Evolutionary conservation across 768 basidiomycete genomes (phyloP).

Genomic region (Amanita thiersii): DNA sequence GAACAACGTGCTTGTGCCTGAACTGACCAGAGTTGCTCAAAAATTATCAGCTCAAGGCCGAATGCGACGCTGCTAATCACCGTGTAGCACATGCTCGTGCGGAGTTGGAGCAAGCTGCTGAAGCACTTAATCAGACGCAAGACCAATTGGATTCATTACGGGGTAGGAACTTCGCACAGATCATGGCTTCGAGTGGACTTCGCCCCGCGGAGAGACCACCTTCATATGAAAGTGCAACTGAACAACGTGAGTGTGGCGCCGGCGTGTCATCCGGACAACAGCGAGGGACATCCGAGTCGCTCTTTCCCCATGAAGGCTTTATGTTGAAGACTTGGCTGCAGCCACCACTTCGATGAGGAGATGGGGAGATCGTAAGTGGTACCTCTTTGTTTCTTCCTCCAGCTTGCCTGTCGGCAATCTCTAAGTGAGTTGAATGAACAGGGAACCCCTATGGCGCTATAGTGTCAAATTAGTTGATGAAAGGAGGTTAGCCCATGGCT

Average conservation of each 20-base stretch:
- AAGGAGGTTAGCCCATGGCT: no score
- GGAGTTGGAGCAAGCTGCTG: conserved; percentile 11
- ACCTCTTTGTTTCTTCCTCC: no score
- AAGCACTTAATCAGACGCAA: conserved; percentile 19
- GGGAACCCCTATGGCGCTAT: no score
- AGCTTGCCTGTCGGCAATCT: no score
- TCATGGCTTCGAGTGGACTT: conserved; percentile 14
- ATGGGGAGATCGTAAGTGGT: no score
- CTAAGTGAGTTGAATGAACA: no score
- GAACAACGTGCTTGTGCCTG: background rate
- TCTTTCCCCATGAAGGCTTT: no score
- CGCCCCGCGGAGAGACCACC: conserved; percentile 13
- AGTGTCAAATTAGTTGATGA: no score
- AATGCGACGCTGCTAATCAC: conserved; percentile 21
- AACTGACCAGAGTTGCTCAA: background rate
- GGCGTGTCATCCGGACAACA: background rate
- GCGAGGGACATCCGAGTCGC: background rate
- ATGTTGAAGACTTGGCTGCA: no score
- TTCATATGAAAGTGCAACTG: conserved; percentile 7
- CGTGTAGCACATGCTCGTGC: conserved; percentile 22
- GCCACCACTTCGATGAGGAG: no score
- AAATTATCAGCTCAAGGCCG: conserved; percentile 22
- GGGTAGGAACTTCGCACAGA: conserved; percentile 24
- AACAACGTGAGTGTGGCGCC: background rate
- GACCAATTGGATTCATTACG: conserved; percentile 23